Percentiles rank a stretch among this genome's conserved stretches.
phyloP scores from a whole-genome alignment of 371 early-diverging fungal species.

The Mortierella sp. region DNA sequence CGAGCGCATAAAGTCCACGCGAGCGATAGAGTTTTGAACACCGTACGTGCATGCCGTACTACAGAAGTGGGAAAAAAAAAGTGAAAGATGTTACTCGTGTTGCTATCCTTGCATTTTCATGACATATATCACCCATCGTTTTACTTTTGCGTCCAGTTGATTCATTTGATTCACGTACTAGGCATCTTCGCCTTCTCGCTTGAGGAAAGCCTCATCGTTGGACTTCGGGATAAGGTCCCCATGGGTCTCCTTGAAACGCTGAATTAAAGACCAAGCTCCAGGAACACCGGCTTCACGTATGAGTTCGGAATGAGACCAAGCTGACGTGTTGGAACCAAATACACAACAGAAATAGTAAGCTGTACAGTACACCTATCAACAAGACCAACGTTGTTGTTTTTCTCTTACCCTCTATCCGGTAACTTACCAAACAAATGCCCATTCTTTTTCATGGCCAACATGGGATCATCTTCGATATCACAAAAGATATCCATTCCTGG shows the following conservation, averaged over 20 bases:
- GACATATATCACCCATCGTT: no score
- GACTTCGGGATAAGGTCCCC: slow-evolving; percentile 9
- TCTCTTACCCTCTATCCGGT: no score
- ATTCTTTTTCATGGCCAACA: slow-evolving; percentile 25
- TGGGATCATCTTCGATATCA: slow-evolving; percentile 88
- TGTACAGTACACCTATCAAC: no score
- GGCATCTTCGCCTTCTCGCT: slow-evolving; percentile 11
- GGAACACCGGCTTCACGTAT: slow-evolving; percentile 14
- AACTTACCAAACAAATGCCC: slow-evolving; percentile 36
- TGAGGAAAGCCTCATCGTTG: slow-evolving; percentile 33
- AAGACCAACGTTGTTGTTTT: no score
- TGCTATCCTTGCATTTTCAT: no score
- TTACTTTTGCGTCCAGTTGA: no score
- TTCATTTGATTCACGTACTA: slow-evolving; percentile 24
- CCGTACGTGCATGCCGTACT: slow-evolving; percentile 35
- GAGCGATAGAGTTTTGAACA: slow-evolving; percentile 30
- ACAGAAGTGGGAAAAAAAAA: neutral
- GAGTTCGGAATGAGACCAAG: slow-evolving; percentile 21
- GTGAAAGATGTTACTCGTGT: no score
- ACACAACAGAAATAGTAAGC: no score
- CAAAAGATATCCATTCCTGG: slow-evolving; percentile 88
- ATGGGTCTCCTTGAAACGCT: slow-evolving; percentile 17
- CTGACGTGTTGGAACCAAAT: no score
- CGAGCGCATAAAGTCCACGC: slow-evolving; percentile 38
- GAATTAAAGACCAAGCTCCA: slow-evolving; percentile 19